These are phyloP conservation scores for Lumnitzera littorea DNA, from an alignment of 345 rosid species.

Conservation along the genomic window DNA sequence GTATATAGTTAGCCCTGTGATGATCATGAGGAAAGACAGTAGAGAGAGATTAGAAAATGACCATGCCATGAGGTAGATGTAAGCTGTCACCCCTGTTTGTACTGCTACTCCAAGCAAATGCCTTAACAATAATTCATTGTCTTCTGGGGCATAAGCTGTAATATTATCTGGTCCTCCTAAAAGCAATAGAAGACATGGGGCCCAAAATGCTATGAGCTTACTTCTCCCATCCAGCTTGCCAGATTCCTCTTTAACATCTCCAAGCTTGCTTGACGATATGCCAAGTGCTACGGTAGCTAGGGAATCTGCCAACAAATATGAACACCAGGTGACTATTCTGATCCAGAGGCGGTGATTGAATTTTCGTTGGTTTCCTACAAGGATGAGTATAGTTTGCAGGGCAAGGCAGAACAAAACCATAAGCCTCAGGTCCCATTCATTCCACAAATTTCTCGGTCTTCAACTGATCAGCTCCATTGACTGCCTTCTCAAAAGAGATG, in stretches of 20 bases:
- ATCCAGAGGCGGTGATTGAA: not conserved
- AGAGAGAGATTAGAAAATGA: constrained; percentile 12
- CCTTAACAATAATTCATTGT: too few species aligned
- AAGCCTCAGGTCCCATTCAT: not conserved
- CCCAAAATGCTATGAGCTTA: too few species aligned
- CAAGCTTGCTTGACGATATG: constrained; percentile 7
- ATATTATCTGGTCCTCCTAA: too few species aligned
- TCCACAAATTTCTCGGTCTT: constrained; percentile 1
- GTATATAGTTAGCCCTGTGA: constrained; percentile 31
- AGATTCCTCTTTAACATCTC: not conserved
- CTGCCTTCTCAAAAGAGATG: too few species aligned
- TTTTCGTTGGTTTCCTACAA: constrained; percentile 8
- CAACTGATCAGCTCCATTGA: not conserved
- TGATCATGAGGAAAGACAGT: constrained; percentile 14
- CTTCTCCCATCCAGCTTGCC: too few species aligned
- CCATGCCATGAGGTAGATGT: constrained; percentile 24
- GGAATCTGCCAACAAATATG: constrained; percentile 24
- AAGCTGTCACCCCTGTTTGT: constrained; percentile 4
- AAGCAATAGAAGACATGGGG: too few species aligned
- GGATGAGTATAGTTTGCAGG: not conserved
- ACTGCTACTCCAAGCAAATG: too few species aligned
- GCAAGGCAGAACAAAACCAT: too few species aligned
- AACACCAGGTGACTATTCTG: constrained; percentile 6
- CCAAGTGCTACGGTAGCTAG: constrained; percentile 18
- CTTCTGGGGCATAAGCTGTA: too few species aligned